Conservation (phyloP, 208 protist species). For the Acanthamoeba sp. region DNA sequence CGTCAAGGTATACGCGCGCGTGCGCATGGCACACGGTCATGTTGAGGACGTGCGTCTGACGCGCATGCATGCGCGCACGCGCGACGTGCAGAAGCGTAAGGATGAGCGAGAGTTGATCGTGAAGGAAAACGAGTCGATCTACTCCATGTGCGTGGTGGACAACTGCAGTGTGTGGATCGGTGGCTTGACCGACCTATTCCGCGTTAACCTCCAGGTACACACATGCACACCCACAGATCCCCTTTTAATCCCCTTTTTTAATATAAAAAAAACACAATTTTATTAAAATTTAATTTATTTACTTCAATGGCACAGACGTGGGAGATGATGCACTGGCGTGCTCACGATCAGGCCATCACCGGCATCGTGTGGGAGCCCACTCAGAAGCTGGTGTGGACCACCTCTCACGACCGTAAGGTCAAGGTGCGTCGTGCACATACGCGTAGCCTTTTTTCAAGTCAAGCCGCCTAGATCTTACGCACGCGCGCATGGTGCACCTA, state of each 20-base stretch:
- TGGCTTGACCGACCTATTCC: constrained; percentile 55
- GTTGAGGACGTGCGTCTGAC: too few species aligned
- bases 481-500: not conserved
- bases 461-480: too few species aligned
- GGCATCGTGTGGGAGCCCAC: constrained; percentile 50
- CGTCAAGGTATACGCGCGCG: too few species aligned
- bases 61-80: not conserved
- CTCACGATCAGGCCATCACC: constrained; percentile 21
- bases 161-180: constrained; percentile 36
- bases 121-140: constrained; percentile 33
- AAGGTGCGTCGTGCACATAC: not conserved
- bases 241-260: too few species aligned
- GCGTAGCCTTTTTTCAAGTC: not conserved
- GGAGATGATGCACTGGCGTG: constrained; percentile 66
- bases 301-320: constrained; percentile 44
- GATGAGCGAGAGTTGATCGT: constrained; percentile 4
- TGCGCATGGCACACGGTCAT: too few species aligned
- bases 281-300: too few species aligned
- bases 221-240: not conserved
- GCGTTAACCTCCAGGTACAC: constrained; percentile 26
- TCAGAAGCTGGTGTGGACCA: constrained; percentile 46
- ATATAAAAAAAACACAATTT: too few species aligned
- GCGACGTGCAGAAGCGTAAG: constrained; percentile 15
- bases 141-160: constrained; percentile 64
- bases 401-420: constrained; percentile 19